A percentile compares a stretch with the other conserved stretches of the same genome.
Conservation (phyloP, 2,329 filamentous ascomycete genomes). For the Aspergillus fumigatus region DNA sequence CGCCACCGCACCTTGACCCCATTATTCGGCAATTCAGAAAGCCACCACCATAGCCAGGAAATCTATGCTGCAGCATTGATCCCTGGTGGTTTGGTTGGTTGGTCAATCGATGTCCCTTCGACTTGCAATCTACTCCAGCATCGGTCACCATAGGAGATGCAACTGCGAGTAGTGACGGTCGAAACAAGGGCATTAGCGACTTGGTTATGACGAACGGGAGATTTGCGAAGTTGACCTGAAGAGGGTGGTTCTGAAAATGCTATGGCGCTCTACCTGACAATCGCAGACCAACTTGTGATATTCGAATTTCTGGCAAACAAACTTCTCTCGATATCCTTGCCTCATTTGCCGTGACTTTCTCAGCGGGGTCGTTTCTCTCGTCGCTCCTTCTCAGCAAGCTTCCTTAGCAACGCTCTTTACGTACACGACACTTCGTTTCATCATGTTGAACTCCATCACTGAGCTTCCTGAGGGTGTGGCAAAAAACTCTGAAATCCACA, state of each 20-base stretch:
- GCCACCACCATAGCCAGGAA: neutral
- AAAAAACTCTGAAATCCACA: slow-evolving; percentile 22
- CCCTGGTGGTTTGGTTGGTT: neutral
- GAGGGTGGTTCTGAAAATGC: neutral
- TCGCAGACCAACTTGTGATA: neutral
- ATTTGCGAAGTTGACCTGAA: neutral
- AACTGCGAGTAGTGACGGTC: neutral
- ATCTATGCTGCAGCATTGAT: neutral
- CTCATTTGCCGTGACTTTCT: neutral
- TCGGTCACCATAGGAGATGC: neutral
- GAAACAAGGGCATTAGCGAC: neutral
- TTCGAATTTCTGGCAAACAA: neutral
- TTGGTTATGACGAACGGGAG: neutral
- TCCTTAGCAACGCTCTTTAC: neutral
- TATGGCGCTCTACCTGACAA: neutral
- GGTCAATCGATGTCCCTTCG: neutral
- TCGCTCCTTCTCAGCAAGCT: neutral
- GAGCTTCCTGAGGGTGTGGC: slow-evolving; percentile 26
- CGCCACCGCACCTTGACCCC: neutral
- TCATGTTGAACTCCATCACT: slow-evolving; percentile 13
- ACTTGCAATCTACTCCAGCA: neutral
- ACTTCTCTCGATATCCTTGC: neutral
- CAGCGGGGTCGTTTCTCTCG: neutral
- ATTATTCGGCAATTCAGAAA: neutral
- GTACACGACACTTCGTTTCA: neutral